Evolutionary conservation across 352 stramenopile species (phyloP).

Genomic region (Globisporangium cylindrosporum): DNA sequence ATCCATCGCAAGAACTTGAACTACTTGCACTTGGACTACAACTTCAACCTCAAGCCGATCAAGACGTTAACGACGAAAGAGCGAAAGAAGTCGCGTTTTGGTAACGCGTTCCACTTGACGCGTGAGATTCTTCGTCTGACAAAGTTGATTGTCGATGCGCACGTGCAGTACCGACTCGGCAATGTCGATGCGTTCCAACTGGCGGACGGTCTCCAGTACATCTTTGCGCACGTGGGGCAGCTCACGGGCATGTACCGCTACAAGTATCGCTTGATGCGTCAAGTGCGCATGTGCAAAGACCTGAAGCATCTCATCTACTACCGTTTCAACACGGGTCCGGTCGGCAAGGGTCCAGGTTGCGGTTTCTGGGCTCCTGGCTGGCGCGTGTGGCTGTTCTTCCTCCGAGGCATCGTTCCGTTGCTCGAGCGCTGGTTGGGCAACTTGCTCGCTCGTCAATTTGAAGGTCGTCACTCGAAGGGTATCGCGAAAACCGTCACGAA

Average conservation of each 20-base stretch:
- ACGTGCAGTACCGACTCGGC: slow-evolving; percentile 99
- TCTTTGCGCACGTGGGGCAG: slow-evolving; percentile 99
- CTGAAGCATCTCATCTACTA: slow-evolving; percentile 99
- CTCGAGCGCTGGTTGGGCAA: slow-evolving; percentile 99
- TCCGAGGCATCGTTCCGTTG: slow-evolving; percentile 98
- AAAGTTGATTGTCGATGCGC: slow-evolving; percentile 99
- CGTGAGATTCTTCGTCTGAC: slow-evolving; percentile 99
- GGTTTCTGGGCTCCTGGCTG: slow-evolving; percentile 99
- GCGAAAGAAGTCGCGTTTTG: slow-evolving; percentile 98
- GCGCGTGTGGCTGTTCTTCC: slow-evolving; percentile 99
- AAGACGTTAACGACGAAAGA: slow-evolving; percentile 99
- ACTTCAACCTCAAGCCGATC: slow-evolving; percentile 99
- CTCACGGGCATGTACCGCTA: slow-evolving; percentile 99
- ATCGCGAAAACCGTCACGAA: slow-evolving; percentile 99
- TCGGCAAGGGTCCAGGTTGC: slow-evolving; percentile 98
- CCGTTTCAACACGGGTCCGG: slow-evolving; percentile 99
- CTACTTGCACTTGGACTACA: slow-evolving; percentile 99
- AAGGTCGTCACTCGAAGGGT: slow-evolving; percentile 98
- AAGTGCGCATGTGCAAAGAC: slow-evolving; percentile 99
- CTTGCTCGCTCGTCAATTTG: slow-evolving; percentile 98
- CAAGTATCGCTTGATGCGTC: slow-evolving; percentile 98
- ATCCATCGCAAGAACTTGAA: slow-evolving; percentile 99
- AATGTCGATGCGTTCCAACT: slow-evolving; percentile 99
- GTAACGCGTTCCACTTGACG: slow-evolving; percentile 95
- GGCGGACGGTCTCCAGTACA: slow-evolving; percentile 99